Percentiles rank a stretch among this genome's conserved stretches.
These are phyloP conservation scores for Xylariaceae sp. DNA, from an alignment of 2,329 filamentous ascomycete genomes.

Conservation along the genomic window DNA sequence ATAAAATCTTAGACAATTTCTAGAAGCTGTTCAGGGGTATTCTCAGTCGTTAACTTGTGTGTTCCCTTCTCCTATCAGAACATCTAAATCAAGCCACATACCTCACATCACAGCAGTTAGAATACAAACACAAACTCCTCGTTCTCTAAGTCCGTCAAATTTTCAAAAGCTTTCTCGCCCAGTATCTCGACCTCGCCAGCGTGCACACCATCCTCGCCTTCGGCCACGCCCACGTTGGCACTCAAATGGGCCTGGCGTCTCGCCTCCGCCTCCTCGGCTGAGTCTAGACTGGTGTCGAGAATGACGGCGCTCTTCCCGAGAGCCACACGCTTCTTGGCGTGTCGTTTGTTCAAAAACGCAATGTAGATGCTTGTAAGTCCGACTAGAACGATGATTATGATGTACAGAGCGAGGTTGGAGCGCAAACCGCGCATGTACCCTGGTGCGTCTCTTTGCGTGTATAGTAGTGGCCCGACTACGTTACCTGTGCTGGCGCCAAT, in stretches of 20 bases:
- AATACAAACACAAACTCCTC: neutral
- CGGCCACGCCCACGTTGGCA: neutral
- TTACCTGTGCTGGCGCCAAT: neutral
- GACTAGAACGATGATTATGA: slow-evolving; percentile 61
- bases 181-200: neutral
- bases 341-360: slow-evolving; percentile 24
- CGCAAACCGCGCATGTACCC: slow-evolving; percentile 61
- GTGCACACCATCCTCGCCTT: neutral
- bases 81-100: neutral
- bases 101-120: no score
- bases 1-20: no score
- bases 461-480: neutral
- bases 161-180: neutral
- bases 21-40: no score
- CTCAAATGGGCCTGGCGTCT: neutral
- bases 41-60: no score
- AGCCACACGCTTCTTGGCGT: slow-evolving; percentile 49
- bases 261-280: slow-evolving; percentile 49
- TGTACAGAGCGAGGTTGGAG: slow-evolving; percentile 66
- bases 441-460: neutral
- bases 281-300: slow-evolving; percentile 65
- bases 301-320: slow-evolving; percentile 65
- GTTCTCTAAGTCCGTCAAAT: neutral
- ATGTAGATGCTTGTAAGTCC: slow-evolving; percentile 35
- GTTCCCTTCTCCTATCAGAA: no score